These are phyloP conservation scores for Auricularia auricula-judae DNA, from an alignment of 768 basidiomycete genomes.

Conservation along the genomic window DNA sequence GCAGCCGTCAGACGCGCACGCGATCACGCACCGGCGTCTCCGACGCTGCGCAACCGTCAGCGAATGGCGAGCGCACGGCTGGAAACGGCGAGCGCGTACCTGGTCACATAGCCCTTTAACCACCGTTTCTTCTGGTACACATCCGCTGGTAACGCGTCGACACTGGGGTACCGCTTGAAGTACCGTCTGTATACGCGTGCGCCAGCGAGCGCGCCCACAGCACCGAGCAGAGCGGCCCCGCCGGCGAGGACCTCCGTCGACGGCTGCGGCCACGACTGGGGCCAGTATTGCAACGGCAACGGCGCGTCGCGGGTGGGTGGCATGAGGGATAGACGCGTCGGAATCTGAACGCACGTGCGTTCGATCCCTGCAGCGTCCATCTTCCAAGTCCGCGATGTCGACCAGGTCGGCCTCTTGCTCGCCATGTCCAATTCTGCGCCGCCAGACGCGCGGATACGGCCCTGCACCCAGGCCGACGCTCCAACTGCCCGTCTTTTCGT, in stretches of 20 bases:
- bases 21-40: slow-evolving; percentile 56
- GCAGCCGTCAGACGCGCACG: neutral
- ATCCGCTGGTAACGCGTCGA: slow-evolving; percentile 60
- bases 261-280: slow-evolving; percentile 22
- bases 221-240: slow-evolving; percentile 27
- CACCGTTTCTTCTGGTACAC: slow-evolving; percentile 47
- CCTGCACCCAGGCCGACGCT: slow-evolving; percentile 38
- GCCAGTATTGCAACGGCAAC: slow-evolving; percentile 11
- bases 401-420: too few relatives aligned
- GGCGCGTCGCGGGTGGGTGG: too few relatives aligned
- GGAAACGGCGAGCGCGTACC: slow-evolving; percentile 28
- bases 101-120: slow-evolving; percentile 75
- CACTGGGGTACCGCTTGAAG: slow-evolving; percentile 48
- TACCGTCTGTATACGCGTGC: slow-evolving; percentile 35
- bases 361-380: too few relatives aligned
- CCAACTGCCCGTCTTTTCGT: slow-evolving; percentile 53
- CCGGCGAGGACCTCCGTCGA: slow-evolving; percentile 12
- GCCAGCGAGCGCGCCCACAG: slow-evolving; percentile 12
- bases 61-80: neutral
- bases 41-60: slow-evolving; percentile 40
- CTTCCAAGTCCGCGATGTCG: too few relatives aligned
- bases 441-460: slow-evolving; percentile 39
- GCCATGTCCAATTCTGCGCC: too few relatives aligned
- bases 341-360: too few relatives aligned
- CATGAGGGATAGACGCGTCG: too few relatives aligned